Base-by-base conservation (phyloP, 2,329 filamentous ascomycete species). In the Hortaea sp. region DNA sequence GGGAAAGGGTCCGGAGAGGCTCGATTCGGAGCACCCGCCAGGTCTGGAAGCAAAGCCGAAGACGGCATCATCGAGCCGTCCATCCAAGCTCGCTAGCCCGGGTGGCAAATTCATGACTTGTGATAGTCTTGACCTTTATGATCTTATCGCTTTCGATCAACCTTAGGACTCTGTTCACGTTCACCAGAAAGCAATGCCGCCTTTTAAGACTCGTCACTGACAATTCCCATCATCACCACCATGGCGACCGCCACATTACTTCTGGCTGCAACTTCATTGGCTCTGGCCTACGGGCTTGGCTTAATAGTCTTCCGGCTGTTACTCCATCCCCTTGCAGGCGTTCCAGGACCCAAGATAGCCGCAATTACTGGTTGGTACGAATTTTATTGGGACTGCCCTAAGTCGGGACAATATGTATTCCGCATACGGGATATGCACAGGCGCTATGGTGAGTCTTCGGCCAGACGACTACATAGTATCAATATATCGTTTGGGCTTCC, bases 321-420 rank as follows among this genome's bases (percentile, higher is more conserved):
- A 32, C 42, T 58, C 11, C 45, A 51, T 41, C 57, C 57, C 11
- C 44, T 60, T 5, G 52, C 55, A 2, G 37, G 43, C 11, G 54
- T 58, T 38, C 57, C 57, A 3, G 57, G 55, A 7, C 57, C 57
- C 31, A 53, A 49, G 39, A 39, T 59, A 34, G 53, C 57, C 10
- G 57, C 53, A 3, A 29, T 51, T 7, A 58, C 42, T 6, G 38
- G 12, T 13, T 49, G 45, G 45, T 59, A 59, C 44, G 55, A 60
- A 39, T 57, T 54, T 47, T 60, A 56, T 44, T 55, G 52, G 20
- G 53, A 59, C 39, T 49, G 48, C 6, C 31, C 56, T 27, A 41
- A 38, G 29, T n/a, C 7, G 27, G 56, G 56, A 2, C 46, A 52
- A 30, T 59, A 55, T 39, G 47, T 44, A 9, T 47, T 35, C 10